Base-by-base conservation (phyloP, 2,329 filamentous ascomycete genomes). In the Kalmusia sp. region DNA sequence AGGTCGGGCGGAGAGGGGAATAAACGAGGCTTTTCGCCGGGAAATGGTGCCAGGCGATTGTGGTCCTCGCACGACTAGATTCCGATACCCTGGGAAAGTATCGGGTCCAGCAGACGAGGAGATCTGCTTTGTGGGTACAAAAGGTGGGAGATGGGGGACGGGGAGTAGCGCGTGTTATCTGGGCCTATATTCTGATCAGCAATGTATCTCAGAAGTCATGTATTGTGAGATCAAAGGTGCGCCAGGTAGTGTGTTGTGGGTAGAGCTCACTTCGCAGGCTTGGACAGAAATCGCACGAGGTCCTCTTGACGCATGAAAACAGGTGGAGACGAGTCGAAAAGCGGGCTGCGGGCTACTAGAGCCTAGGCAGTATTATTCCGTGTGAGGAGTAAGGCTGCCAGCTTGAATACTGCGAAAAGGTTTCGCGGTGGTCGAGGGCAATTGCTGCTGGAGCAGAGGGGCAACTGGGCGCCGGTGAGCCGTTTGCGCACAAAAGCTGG, bases 271-370 rank as follows among this genome's bases (percentile, higher is more conserved):
- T 96, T 96, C 78, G 91, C 91, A 75, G 92, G 92, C 84, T 95
- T 95, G 75, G 91, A 96, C 69, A 96, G 87, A 82, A 96, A 95
- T 81, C 92, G 90, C 75, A 96, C 86, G 73, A 96, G 87, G 79
- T 96, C 91, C 81, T 88, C 90, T 77, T 85, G 88, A 89, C 87
- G 93, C 92, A 96, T 96, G 88, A 91, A 76, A 61, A 63, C 59
- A 59, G 68, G 56, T 55, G 50, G 44, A 37, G 59, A 57, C 51
- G 49, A 60, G 48, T 51, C 61, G 58, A 46, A 49, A 55, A 52
- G 45, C 49, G 52, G 63, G 65, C 71, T 73, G 70, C 70, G 63
- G 72, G 71, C 70, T 69, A 54, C 61, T 46, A 64, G 54, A 71
- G 71, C 72, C 72, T 72, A 72, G 43, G 69, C 72, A 73, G 70